Conservation (phyloP, 164 flowering plant genomes). For the Cinnamomum micranthum region DNA sequence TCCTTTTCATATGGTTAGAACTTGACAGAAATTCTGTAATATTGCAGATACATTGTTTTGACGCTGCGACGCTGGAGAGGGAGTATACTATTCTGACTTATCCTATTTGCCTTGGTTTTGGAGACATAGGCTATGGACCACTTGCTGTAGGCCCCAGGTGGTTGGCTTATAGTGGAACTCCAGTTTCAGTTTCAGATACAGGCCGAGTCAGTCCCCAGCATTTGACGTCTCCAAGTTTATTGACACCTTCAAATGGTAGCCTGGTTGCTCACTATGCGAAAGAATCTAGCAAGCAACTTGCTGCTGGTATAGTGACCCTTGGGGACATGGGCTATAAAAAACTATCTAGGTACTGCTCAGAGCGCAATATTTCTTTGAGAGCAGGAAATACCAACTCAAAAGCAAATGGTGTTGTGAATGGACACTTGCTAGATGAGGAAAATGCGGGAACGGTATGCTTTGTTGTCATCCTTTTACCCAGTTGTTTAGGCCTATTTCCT, state of each 20-base stretch:
- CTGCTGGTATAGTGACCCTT: constrained; percentile 71
- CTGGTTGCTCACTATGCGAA: constrained; percentile 72
- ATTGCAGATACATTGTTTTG: constrained; percentile 72
- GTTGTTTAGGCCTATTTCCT: not conserved
- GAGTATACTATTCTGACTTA: constrained; percentile 64
- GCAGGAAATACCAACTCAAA: constrained; percentile 41
- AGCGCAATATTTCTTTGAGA: constrained; percentile 34
- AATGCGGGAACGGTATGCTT: constrained; percentile 64
- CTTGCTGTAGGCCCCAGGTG: constrained; percentile 85
- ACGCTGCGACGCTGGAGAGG: constrained; percentile 68
- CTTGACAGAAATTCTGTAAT: not conserved
- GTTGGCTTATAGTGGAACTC: constrained; percentile 80
- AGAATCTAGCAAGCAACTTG: constrained; percentile 84
- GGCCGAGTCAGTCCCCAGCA: constrained; percentile 67
- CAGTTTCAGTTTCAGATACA: constrained; percentile 35
- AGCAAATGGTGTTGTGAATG: constrained; percentile 39
- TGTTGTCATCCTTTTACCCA: not conserved
- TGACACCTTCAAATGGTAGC: constrained; percentile 54
- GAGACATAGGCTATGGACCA: constrained; percentile 63
- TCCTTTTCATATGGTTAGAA: too few relatives aligned
- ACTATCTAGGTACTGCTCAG: constrained; percentile 69
- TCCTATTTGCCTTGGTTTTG: constrained; percentile 48
- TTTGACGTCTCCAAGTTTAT: constrained; percentile 39
- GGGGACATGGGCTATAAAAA: constrained; percentile 80
- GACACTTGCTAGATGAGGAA: constrained; percentile 46